Conservation (phyloP, 129 eudicot genomes). For the Glebionis coronaria region DNA sequence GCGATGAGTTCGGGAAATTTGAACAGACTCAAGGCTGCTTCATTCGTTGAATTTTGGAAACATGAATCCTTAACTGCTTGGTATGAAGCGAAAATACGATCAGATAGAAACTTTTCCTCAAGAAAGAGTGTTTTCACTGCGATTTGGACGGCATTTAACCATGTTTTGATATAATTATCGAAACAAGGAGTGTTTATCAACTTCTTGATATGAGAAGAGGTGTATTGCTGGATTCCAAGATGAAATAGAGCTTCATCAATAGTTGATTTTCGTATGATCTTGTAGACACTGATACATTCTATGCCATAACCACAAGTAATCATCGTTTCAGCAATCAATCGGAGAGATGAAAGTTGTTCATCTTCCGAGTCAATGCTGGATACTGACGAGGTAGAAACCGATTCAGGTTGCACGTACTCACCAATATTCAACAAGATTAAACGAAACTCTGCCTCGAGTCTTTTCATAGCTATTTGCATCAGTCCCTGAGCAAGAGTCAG, state of each 20-base stretch:
- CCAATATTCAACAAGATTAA: conserved; percentile 40
- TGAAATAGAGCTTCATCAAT: conserved; percentile 52
- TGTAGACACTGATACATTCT: conserved; percentile 55
- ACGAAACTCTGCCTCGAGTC: conserved; percentile 60
- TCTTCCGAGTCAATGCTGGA: conserved; percentile 38
- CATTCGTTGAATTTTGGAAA: conserved; percentile 46
- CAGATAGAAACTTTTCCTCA: conserved; percentile 58
- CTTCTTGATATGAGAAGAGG: conserved; percentile 41
- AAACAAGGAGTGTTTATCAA: conserved; percentile 40
- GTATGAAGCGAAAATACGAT: conserved; percentile 41
- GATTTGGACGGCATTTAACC: conserved; percentile 39
- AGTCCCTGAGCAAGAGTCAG: conserved; percentile 39
- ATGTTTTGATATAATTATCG: conserved; percentile 38
- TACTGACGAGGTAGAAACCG: conserved; percentile 33
- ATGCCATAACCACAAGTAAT: conserved; percentile 57
- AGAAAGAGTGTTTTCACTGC: conserved; percentile 47
- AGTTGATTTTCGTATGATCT: conserved; percentile 44
- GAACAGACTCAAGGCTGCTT: conserved; percentile 45
- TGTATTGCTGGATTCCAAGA: conserved; percentile 43
- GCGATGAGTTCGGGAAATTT: conserved; percentile 43
- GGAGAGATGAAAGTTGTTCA: conserved; percentile 43
- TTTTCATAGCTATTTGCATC: conserved; percentile 61
- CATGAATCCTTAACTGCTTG: conserved; percentile 40
- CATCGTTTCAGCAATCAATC: conserved; percentile 70
- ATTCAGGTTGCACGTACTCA: conserved; percentile 32